phyloP scores from a whole-genome alignment of 441 rosid species.

The Populus hybrid region DNA sequence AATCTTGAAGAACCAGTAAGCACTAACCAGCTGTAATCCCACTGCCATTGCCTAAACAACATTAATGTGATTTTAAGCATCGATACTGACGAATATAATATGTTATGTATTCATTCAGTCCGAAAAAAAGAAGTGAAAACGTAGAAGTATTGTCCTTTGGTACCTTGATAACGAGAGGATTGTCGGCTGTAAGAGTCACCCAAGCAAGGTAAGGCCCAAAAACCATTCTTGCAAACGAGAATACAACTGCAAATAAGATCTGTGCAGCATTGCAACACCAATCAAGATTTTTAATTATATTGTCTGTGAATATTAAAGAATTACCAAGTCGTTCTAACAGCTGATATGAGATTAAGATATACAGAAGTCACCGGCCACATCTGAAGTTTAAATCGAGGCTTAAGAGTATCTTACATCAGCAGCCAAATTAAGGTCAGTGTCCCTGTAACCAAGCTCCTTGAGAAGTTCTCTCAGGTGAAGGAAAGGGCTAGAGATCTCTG shows the following conservation, averaged over 20 bases:
- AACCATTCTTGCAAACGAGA: conserved; percentile 71
- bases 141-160: not conserved
- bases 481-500: conserved; percentile 84
- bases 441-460: conserved; percentile 73
- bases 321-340: not conserved
- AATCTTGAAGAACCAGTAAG: conserved; percentile 87
- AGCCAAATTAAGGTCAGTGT: conserved; percentile 65
- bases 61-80: not conserved
- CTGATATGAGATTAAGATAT: not conserved
- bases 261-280: conserved; percentile 15
- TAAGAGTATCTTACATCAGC: conserved; percentile 54
- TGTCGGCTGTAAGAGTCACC: conserved; percentile 46
- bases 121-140: not conserved
- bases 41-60: conserved; percentile 56
- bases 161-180: conserved; percentile 70
- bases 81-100: not conserved
- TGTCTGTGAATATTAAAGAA: not conserved
- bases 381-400: not conserved
- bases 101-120: not conserved
- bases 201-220: conserved; percentile 65
- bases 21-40: conserved; percentile 74
- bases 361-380: not conserved
- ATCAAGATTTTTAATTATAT: not conserved
- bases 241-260: conserved; percentile 59
- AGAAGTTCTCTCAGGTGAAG: conserved; percentile 80